Evolutionary conservation across 2,329 filamentous ascomycete species (phyloP).

Genomic region (Calonectria multiphialidica): DNA sequence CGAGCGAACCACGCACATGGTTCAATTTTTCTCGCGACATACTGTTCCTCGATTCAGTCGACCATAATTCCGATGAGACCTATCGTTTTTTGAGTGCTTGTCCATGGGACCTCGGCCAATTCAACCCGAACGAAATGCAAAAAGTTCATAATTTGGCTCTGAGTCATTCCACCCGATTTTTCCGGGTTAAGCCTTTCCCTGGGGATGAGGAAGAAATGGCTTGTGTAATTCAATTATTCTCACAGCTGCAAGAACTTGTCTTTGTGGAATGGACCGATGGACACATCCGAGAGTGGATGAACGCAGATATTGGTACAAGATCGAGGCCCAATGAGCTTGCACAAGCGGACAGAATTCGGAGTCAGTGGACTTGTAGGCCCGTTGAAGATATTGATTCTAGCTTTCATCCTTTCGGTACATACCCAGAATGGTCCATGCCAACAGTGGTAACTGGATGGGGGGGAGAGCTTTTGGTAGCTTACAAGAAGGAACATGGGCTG

Average conservation of each 20-base stretch:
- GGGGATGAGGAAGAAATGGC: too few species aligned
- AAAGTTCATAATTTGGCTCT: background rate
- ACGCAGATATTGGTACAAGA: too few species aligned
- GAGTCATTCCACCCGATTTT: too few species aligned
- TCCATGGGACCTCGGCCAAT: background rate
- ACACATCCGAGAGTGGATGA: too few species aligned
- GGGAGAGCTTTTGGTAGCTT: background rate
- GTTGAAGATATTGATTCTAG: background rate
- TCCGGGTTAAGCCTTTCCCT: too few species aligned
- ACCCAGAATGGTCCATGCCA: background rate
- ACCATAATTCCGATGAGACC: rapidly evolving
- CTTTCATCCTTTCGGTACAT: background rate
- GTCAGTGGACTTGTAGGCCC: background rate
- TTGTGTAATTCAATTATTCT: background rate
- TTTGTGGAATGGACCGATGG: background rate
- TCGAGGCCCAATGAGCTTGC: too few species aligned
- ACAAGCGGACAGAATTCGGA: background rate
- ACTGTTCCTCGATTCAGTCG: background rate
- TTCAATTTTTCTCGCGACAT: background rate
- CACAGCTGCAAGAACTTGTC: background rate
- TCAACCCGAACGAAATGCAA: background rate
- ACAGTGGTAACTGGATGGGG: background rate
- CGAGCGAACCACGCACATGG: background rate
- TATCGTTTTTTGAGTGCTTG: background rate
- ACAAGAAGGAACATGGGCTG: background rate